Conservation (phyloP, 352 stramenopile species). For the Phytophthora litchii region DNA sequence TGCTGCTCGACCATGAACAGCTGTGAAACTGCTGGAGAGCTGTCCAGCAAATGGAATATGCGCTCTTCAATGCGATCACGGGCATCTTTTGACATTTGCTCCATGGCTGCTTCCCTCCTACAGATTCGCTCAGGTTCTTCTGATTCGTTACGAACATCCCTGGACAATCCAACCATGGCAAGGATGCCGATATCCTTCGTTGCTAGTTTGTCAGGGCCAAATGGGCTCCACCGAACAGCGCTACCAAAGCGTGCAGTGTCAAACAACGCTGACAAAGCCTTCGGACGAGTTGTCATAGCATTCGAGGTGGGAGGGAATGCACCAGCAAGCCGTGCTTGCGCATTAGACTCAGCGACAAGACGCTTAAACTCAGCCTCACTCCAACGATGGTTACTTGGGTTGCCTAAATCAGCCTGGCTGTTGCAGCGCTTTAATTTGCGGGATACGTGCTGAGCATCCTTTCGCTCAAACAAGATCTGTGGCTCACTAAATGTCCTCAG, state of each 20-base stretch:
- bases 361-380: conserved; percentile 78
- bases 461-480: conserved; percentile 45
- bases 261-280: conserved; percentile 67
- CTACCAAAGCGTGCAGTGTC: conserved; percentile 65
- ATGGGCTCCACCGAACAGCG: conserved; percentile 49
- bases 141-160: conserved; percentile 62
- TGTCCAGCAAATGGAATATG: conserved; percentile 75
- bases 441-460: conserved; percentile 41
- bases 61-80: conserved; percentile 69
- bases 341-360: conserved; percentile 69
- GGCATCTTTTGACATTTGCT: conserved; percentile 72
- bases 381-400: conserved; percentile 76
- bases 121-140: conserved; percentile 46
- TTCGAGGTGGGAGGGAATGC: conserved; percentile 41
- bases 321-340: conserved; percentile 48
- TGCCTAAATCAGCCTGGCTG: conserved; percentile 64
- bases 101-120: conserved; percentile 47
- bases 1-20: conserved; percentile 77
- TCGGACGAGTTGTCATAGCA: conserved; percentile 44
- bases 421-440: conserved; percentile 74
- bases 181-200: conserved; percentile 62
- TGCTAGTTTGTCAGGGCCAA: conserved; percentile 43
- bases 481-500: conserved; percentile 65
- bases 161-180: conserved; percentile 61
- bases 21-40: conserved; percentile 51